Evolutionary conservation across 495 filamentous ascomycete species (phyloP), one percentile per base, ranked within the genome.

Genomic region (Xylaria palmicola): DNA sequence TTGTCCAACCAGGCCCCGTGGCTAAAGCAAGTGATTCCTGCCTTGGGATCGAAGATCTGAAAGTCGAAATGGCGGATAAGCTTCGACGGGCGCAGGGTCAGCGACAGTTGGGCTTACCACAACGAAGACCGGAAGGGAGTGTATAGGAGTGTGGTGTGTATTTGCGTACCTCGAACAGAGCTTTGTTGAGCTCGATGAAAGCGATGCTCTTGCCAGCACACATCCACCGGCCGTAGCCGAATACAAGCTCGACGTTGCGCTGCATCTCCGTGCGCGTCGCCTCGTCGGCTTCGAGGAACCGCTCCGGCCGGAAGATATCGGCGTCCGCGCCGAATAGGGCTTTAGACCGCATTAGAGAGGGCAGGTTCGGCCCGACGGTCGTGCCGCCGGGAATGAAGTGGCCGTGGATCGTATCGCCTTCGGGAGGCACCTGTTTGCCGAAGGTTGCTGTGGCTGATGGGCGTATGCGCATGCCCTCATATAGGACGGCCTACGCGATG

Each of bases 121-220:
- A 24, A 19, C n/a, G 12, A 20, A 15, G 41, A 17, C 6, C 6
- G 32, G 32, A 13, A 36, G 32, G 20, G 12, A 3, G 26, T 26
- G 7, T 9, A 17, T 56, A 30, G 24, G 27, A n/a, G 44, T 59
- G 32, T 44, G 37, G 12, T 20, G 47, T 15, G 37, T 59, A 22
- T 39, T 59, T n/a, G 66, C 72, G 49, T 68, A 83, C 80, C 72
- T 80, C 76, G 44, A 83, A 64, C 9, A 76, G 75, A 27, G 69
- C 74, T 71, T 84, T 84, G 57, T 79, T 83, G 60, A 86, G 62
- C 68, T 86, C 83, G 77, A 85, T 80, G 68, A 80, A 72, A 4
- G 82, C 82, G 66, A 86, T 78, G 61, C 80, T 72, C 56, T 70
- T 76, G 0, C 83, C 83, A 48, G 85, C 59, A 61, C 83, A 86